Conservation (phyloP, 495 filamentous ascomycete genomes). For the Hypoxylon cercidicola region DNA sequence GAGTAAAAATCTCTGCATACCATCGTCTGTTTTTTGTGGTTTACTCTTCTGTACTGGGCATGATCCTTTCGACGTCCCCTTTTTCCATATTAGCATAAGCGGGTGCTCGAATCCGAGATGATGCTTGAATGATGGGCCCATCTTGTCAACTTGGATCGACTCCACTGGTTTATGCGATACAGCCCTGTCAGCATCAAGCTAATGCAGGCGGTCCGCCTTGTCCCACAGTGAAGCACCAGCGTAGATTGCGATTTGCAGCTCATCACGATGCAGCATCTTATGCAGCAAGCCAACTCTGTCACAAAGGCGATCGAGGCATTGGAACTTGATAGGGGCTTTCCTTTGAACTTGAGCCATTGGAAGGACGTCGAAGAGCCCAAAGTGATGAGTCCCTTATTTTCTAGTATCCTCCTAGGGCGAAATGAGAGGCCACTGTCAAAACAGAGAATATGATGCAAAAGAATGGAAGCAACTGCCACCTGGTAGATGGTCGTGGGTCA, state of each 20-base stretch:
- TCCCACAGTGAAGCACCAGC: conserved; percentile 21
- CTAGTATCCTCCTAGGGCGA: too few species aligned
- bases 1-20: conserved; percentile 41
- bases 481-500: conserved; percentile 4
- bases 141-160: conserved; percentile 15
- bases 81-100: background rate
- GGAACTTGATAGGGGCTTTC: too few species aligned
- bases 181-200: conserved; percentile 20
- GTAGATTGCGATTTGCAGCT: conserved; percentile 36
- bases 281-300: background rate
- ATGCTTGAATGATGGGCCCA: background rate
- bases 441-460: background rate
- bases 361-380: too few species aligned
- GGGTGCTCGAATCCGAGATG: background rate
- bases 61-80: background rate
- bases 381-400: too few species aligned
- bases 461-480: conserved; percentile 1
- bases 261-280: conserved; percentile 17
- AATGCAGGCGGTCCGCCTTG: conserved; percentile 30
- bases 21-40: background rate
- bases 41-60: background rate
- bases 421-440: too few species aligned
- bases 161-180: conserved; percentile 10
- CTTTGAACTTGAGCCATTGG: too few species aligned
- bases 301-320: too few species aligned